phyloP scores from a whole-genome alignment of 2,329 filamentous ascomycete genomes.

The Monilinia fructigena region DNA sequence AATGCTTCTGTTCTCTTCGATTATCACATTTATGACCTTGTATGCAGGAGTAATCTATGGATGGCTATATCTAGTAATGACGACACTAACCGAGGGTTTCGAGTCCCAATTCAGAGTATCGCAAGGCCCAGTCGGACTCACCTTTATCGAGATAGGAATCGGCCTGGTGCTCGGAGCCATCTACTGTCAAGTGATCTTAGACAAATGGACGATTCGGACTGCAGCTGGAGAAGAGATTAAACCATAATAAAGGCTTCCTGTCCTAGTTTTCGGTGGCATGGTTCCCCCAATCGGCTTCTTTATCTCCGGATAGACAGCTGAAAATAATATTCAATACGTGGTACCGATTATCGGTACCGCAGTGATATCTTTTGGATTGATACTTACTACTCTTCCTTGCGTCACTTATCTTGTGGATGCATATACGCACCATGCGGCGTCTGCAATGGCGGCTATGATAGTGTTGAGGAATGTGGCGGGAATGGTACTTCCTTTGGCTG shows the following conservation, averaged over 20 bases:
- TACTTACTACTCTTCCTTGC: not conserved
- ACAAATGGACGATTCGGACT: not conserved
- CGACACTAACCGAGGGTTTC: not conserved
- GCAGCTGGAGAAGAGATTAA: not conserved
- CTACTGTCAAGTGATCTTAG: not conserved
- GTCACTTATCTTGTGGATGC: not conserved
- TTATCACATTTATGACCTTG: not conserved
- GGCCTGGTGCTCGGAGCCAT: not conserved
- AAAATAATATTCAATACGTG: not conserved
- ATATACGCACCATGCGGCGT: not conserved
- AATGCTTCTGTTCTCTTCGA: not conserved
- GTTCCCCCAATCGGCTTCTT: slow-evolving; percentile 46
- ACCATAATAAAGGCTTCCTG: slow-evolving; percentile 46
- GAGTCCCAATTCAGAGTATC: too few species aligned
- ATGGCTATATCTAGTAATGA: too few species aligned
- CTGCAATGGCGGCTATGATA: not conserved
- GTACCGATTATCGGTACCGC: not conserved
- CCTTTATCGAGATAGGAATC: not conserved
- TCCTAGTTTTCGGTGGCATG: slow-evolving; percentile 41
- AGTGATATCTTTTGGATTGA: not conserved
- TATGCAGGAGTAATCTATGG: too few species aligned
- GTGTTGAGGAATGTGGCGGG: not conserved
- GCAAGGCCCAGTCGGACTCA: not conserved
- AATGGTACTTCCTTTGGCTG: not conserved
- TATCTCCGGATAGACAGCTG: slow-evolving; percentile 48